These are phyloP conservation scores for Nitzschia inconspicua DNA, from an alignment of 108 stramenopile species.

Conservation along the genomic window DNA sequence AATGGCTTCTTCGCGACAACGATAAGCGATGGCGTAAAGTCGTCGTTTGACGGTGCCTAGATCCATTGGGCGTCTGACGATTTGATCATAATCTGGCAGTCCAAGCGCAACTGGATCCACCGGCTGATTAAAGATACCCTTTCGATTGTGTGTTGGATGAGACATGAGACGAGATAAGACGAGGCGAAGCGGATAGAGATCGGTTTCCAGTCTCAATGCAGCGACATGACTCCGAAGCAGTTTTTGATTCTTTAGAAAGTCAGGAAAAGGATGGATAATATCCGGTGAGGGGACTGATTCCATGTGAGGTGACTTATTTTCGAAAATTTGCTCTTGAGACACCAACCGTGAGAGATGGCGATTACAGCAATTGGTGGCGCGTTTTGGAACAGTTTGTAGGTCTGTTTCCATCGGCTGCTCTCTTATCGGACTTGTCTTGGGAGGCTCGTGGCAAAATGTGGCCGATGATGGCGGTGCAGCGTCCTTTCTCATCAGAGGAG, in stretches of 20 bases:
- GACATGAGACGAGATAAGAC: conserved; percentile 41
- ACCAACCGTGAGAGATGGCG: conserved; percentile 15
- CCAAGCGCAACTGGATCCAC: conserved; percentile 75
- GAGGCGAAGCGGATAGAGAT: conserved; percentile 38
- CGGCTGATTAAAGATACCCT: conserved; percentile 70
- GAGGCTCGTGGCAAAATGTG: no score
- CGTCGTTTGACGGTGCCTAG: conserved; percentile 69
- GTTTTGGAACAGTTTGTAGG: no score
- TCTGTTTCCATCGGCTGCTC: no score
- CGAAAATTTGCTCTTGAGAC: conserved; percentile 11
- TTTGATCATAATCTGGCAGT: conserved; percentile 55
- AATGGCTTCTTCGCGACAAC: conserved; percentile 27
- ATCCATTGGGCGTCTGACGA: conserved; percentile 80
- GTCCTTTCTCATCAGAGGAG: no score
- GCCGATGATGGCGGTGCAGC: no score
- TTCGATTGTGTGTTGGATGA: conserved; percentile 43
- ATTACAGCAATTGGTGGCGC: no score
- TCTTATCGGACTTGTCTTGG: conserved; percentile 10
- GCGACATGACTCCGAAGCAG: conserved; percentile 15
- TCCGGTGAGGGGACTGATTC: not conserved
- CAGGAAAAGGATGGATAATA: not conserved
- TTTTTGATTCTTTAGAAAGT: not conserved
- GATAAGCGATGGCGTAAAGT: conserved; percentile 39
- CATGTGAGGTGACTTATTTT: not conserved
- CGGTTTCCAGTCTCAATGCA: conserved; percentile 40